A percentile compares a stretch with the other conserved stretches of the same genome.
Evolutionary conservation across 345 rosid species (phyloP).

Genomic region (Brassica rapa): DNA sequence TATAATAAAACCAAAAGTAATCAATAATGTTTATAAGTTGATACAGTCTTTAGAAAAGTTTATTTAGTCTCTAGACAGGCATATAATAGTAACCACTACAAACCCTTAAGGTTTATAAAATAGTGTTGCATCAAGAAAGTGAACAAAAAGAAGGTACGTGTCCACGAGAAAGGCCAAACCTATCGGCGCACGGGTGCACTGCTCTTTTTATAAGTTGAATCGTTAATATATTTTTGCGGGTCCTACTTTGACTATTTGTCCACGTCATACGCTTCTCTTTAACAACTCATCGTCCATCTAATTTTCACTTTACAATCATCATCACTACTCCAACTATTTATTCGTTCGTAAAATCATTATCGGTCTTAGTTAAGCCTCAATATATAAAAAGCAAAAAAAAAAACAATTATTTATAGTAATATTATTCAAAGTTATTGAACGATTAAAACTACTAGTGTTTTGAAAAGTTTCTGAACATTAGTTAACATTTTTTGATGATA

Average conservation of each 20-base stretch:
- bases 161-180: slow-evolving; percentile 24
- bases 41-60: not conserved
- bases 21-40: not conserved
- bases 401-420: not conserved
- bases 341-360: not conserved
- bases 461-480: not conserved
- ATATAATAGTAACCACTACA: not conserved
- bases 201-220: not conserved
- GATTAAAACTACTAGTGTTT: not conserved
- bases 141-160: not conserved
- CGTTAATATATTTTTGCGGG: not conserved
- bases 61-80: not conserved
- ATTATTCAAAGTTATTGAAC: not conserved
- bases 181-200: slow-evolving; percentile 38
- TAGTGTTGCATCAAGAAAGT: not conserved
- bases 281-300: not conserved
- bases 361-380: not conserved
- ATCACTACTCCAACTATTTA: slow-evolving; percentile 11
- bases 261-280: slow-evolving; percentile 35
- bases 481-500: not conserved
- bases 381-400: not conserved
- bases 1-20: not conserved
- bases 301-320: slow-evolving; percentile 3
- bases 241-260: slow-evolving; percentile 33
- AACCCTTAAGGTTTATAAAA: not conserved